These are phyloP conservation scores for Arachnopeziza araneosa DNA, from an alignment of 2,329 filamentous ascomycete genomes.

Conservation along the genomic window DNA sequence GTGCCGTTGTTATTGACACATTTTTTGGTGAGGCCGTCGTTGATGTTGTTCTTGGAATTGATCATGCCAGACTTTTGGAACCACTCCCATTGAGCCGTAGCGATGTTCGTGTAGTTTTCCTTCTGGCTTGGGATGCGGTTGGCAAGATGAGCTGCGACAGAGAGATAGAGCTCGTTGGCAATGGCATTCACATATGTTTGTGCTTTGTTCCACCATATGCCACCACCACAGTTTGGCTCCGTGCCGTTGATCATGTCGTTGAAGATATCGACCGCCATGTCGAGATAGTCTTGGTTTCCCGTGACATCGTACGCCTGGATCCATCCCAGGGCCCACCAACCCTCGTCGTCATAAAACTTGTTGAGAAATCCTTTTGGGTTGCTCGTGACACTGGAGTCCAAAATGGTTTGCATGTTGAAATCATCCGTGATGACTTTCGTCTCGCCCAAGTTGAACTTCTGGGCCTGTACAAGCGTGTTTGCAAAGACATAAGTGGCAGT, in stretches of 20 bases:
- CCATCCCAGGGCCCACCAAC: constrained; percentile 60
- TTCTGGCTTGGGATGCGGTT: constrained; percentile 47
- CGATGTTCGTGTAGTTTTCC: constrained; percentile 51
- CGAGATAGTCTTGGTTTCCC: constrained; percentile 44
- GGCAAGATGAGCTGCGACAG: constrained; percentile 48
- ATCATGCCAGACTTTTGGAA: constrained; percentile 44
- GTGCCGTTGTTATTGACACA: constrained; percentile 44
- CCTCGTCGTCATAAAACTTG: constrained; percentile 54
- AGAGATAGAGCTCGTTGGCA: constrained; percentile 51
- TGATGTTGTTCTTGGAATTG: constrained; percentile 42
- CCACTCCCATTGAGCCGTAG: constrained; percentile 45
- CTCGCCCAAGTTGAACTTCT: constrained; percentile 23
- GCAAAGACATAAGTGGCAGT: constrained; percentile 36
- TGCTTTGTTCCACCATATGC: constrained; percentile 50
- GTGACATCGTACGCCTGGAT: constrained; percentile 53
- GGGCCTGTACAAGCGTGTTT: constrained; percentile 35
- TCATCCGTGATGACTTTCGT: constrained; percentile 20
- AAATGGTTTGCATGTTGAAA: constrained; percentile 18
- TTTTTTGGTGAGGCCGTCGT: constrained; percentile 43
- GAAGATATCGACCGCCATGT: constrained; percentile 48
- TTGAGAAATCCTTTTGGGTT: constrained; percentile 41
- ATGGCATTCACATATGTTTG: constrained; percentile 51
- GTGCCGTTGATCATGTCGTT: constrained; percentile 48
- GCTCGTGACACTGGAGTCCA: neutral
- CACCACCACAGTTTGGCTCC: constrained; percentile 43